Conservation (phyloP, 257 asterid genomes). For the Fraxinus anomala region DNA sequence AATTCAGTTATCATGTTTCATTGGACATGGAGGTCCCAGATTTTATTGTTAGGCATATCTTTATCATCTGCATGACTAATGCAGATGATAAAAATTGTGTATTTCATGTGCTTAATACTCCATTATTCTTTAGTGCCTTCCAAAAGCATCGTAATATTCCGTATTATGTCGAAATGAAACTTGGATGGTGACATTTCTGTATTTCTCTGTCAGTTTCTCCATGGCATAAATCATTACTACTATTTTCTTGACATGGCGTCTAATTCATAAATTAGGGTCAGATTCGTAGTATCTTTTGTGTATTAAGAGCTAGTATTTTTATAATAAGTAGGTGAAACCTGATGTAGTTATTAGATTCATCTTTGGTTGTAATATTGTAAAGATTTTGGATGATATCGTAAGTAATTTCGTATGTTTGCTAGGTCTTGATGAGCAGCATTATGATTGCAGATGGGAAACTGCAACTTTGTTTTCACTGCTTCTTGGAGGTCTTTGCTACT, state of each 20-base stretch:
- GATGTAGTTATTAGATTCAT: background rate
- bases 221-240: background rate
- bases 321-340: background rate
- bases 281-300: constrained; percentile 2
- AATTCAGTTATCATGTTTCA: constrained; percentile 12
- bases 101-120: background rate
- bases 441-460: constrained; percentile 95
- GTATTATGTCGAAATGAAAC: background rate
- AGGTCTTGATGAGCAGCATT: constrained; percentile 84
- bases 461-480: constrained; percentile 77
- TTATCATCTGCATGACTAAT: background rate
- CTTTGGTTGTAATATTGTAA: background rate
- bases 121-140: background rate
- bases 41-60: background rate
- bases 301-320: constrained; percentile 1
- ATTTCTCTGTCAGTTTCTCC: background rate
- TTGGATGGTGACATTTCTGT: background rate
- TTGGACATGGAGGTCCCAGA: background rate
- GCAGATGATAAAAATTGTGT: background rate
- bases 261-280: constrained; percentile 9
- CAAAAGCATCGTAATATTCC: background rate
- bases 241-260: no score
- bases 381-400: constrained; percentile 32
- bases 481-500: constrained; percentile 84
- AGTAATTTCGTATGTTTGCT: constrained; percentile 45